A percentile compares a stretch with the other conserved stretches of the same genome.
phyloP scores from a whole-genome alignment of 1,284 basidiomycete species.

The Ustilago esculenta region DNA sequence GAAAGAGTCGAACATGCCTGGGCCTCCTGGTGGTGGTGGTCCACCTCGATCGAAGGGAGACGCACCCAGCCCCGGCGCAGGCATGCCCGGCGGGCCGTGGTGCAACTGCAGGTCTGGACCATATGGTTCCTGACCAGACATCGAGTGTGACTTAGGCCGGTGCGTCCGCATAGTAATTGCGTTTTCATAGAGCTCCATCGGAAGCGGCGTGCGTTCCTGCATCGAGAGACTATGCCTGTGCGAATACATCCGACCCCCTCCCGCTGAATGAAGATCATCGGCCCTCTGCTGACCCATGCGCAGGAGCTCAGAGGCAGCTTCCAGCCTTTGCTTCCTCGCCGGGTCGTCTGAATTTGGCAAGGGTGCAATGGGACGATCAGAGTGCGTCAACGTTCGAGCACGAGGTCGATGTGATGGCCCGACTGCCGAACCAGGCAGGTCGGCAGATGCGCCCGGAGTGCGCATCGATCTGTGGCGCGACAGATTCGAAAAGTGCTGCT shows the following conservation, averaged over 20 bases:
- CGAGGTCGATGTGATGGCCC: slow-evolving; percentile 31
- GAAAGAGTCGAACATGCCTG: slow-evolving; percentile 39
- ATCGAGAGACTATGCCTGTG: slow-evolving; percentile 46
- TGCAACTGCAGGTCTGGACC: slow-evolving; percentile 26
- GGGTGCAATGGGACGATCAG: slow-evolving; percentile 49
- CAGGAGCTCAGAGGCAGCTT: slow-evolving; percentile 45
- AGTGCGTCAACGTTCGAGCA: slow-evolving; percentile 46
- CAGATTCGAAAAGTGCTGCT: slow-evolving; percentile 25
- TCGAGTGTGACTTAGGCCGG: slow-evolving; percentile 42
- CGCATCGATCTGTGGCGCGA: slow-evolving; percentile 42
- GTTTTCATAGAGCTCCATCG: slow-evolving; percentile 39
- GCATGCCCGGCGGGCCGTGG: slow-evolving; percentile 39
- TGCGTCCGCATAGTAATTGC: slow-evolving; percentile 23
- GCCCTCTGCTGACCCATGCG: slow-evolving; percentile 36
- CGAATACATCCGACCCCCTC: slow-evolving; percentile 19
- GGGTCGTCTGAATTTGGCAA: slow-evolving; percentile 47
- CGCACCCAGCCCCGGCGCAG: slow-evolving; percentile 32
- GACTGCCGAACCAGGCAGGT: slow-evolving; percentile 19
- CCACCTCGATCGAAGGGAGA: slow-evolving; percentile 32
- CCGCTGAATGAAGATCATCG: slow-evolving; percentile 3
- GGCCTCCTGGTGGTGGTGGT: slow-evolving; percentile 29
- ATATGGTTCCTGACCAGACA: slow-evolving; percentile 39
- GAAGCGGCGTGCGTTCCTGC: slow-evolving; percentile 39
- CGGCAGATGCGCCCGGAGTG: slow-evolving; percentile 27
- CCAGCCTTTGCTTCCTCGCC: slow-evolving; percentile 34